phyloP scores from a whole-genome alignment of 2,329 filamentous ascomycete genomes.

The Macrophomina tecta region DNA sequence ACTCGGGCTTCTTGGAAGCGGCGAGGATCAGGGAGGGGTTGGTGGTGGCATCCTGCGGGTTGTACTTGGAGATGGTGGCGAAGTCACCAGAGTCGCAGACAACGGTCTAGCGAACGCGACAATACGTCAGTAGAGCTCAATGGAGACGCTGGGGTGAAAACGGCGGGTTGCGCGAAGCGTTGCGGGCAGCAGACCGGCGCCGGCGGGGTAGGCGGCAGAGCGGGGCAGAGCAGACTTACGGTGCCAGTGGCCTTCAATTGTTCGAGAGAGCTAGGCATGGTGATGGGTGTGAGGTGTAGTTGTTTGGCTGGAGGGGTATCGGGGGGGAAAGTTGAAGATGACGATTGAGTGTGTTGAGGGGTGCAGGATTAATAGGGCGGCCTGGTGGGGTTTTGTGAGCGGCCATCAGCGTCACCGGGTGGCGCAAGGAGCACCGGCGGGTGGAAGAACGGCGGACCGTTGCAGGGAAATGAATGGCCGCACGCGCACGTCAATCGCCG shows the following conservation, averaged over 20 bases:
- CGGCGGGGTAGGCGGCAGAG: constrained; percentile 30
- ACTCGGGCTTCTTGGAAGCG: constrained; percentile 97
- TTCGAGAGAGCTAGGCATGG: constrained; percentile 88
- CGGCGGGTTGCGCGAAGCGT: constrained; percentile 19
- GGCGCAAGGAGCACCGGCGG: constrained; percentile 20
- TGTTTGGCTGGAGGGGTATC: constrained; percentile 9
- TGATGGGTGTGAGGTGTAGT: constrained; percentile 30
- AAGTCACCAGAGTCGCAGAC: constrained; percentile 92
- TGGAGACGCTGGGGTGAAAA: constrained; percentile 12
- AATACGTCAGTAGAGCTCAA: constrained; percentile 29
- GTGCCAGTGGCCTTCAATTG: constrained; percentile 98
- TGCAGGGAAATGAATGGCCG: constrained; percentile 21
- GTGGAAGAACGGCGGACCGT: constrained; percentile 24
- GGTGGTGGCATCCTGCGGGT: constrained; percentile 99
- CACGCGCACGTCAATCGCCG: constrained; percentile 23
- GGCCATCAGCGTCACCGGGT: constrained; percentile 25
- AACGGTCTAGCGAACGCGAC: constrained; percentile 68
- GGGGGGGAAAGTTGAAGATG: constrained; percentile 4
- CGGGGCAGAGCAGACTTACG: constrained; percentile 64
- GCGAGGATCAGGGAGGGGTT: constrained; percentile 99
- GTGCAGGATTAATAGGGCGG: constrained; percentile 22
- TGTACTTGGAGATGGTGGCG: constrained; percentile 96
- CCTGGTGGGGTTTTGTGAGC: constrained; percentile 28
- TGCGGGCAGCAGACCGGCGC: constrained; percentile 25
- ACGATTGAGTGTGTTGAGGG: constrained; percentile 11